These are phyloP conservation scores for Grigorovia jiainica DNA, from an alignment of 805 yeast genomes.

Conservation along the genomic window DNA sequence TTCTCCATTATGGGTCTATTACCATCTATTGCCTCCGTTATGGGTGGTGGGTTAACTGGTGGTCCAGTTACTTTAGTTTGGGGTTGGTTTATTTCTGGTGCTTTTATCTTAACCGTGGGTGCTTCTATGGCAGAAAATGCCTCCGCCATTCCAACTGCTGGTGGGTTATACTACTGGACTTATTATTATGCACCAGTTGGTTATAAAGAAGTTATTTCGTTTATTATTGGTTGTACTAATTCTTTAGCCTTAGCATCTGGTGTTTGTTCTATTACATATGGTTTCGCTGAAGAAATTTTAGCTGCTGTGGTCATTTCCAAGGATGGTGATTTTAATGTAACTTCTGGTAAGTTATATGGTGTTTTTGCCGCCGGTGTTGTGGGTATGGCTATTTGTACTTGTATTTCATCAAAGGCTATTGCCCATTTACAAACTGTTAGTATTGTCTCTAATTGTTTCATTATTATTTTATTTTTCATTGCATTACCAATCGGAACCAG, in stretches of 20 bases:
- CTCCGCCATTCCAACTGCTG: slow-evolving; percentile 63
- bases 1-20: too few species aligned
- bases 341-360: slow-evolving; percentile 49
- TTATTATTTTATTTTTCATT: slow-evolving; percentile 47
- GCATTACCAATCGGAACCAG: slow-evolving; percentile 56
- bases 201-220: slow-evolving; percentile 44
- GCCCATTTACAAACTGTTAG: slow-evolving; percentile 54
- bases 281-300: slow-evolving; percentile 51
- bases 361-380: slow-evolving; percentile 54
- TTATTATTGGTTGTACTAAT: slow-evolving; percentile 57
- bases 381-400: slow-evolving; percentile 43
- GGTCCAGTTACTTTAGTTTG: slow-evolving; percentile 56
- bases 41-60: slow-evolving; percentile 44
- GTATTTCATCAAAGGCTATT: slow-evolving; percentile 45
- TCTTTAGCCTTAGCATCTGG: slow-evolving; percentile 59
- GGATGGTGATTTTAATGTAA: slow-evolving; percentile 47
- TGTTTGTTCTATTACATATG: slow-evolving; percentile 58
- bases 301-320: slow-evolving; percentile 47
- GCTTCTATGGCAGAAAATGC: slow-evolving; percentile 57
- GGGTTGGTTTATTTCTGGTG: slow-evolving; percentile 58
- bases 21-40: slow-evolving; percentile 50
- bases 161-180: slow-evolving; percentile 66
- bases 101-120: slow-evolving; percentile 48
- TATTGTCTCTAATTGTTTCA: slow-evolving; percentile 41
- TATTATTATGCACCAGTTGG: slow-evolving; percentile 53